Base-by-base conservation (phyloP, 2,329 filamentous ascomycete species). In the Aspergillus eucalypticola region DNA sequence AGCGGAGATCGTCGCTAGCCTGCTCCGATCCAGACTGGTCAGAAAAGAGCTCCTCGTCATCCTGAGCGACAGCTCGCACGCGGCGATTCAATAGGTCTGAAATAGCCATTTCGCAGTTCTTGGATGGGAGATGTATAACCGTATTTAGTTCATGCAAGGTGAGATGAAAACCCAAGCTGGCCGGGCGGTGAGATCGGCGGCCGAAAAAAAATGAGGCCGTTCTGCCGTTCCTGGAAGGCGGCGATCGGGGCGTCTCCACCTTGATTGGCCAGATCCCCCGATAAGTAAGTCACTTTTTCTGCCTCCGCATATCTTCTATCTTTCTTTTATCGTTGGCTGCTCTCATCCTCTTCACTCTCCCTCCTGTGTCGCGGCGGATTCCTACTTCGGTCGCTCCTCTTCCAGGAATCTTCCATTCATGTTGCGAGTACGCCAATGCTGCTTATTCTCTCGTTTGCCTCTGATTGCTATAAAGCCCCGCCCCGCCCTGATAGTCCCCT, bases 31-130 rank as follows among this genome's bases (percentile, higher is more conserved):
- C 64, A 21, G 72, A 71, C 23, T 60, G 66, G 19, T 73, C 69
- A 1, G 70, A 75, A 48, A 72, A 71, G 1, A 66, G 65, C 7
- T 75, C 75, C 60, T 83, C 81, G 58, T 83, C 73, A 17, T 78
- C 75, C 13, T 75, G 76, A 38, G 70, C 72, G 8, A 70, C 68
- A 17, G 76, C 75, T 56, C 74, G 74, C 59, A 81, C 72, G n/a
- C 78, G 76, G 62, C 75, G 75, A 63, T 78, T 77, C 21, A 81
- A 69, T 10, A 70, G 67, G 55, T 75, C 73, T 15, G 72, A 69
- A 54, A 78, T 73, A 6, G 71, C 69, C 76, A 79, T 78, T 25
- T 44, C 19, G 21, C n/a, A 17, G 3, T 32, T 8, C n/a, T 23
- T n/a, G 11, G 11, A 44, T 19, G 19, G 21, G 41, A 13, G 19